These are phyloP conservation scores for Achlya hypogyna DNA, from an alignment of 352 stramenopile species.

Conservation along the genomic window DNA sequence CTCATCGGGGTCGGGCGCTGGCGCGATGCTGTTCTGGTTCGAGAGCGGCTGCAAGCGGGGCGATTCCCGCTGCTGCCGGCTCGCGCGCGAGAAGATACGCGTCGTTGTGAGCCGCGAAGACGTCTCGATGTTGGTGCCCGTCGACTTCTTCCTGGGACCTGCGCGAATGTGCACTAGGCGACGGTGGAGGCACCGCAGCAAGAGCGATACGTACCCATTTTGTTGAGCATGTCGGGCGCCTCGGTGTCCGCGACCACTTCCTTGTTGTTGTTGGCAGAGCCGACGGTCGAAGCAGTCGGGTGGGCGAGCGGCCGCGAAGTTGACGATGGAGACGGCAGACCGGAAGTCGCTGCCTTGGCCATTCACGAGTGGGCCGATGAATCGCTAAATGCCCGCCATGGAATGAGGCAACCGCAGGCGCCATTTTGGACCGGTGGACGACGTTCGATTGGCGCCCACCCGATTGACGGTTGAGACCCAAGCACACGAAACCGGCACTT, in stretches of 20 bases:
- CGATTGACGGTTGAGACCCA: neutral
- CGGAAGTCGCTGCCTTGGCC: conserved; percentile 13
- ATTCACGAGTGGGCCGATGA: neutral
- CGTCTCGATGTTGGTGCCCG: conserved; percentile 6
- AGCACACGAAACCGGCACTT: neutral
- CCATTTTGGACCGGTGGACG: neutral
- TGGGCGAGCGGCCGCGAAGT: neutral
- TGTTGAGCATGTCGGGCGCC: conserved; percentile 12
- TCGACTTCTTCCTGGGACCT: neutral
- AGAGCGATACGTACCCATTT: conserved; percentile 16
- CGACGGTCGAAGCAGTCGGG: neutral
- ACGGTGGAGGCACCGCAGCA: no score
- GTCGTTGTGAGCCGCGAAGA: neutral
- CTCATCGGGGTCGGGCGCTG: neutral
- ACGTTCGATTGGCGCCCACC: neutral
- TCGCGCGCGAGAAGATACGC: neutral
- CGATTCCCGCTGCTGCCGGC: neutral
- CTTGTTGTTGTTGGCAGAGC: conserved; percentile 12
- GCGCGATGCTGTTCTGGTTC: conserved; percentile 3
- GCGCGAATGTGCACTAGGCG: conserved; percentile 12
- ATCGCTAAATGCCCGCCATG: neutral
- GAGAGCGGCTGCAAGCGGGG: neutral
- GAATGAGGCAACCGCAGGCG: neutral
- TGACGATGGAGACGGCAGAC: conserved; percentile 3
- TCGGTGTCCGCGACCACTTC: neutral